Base-by-base conservation (phyloP, 2,329 filamentous ascomycete genomes). In the Tolypocladium sp. region DNA sequence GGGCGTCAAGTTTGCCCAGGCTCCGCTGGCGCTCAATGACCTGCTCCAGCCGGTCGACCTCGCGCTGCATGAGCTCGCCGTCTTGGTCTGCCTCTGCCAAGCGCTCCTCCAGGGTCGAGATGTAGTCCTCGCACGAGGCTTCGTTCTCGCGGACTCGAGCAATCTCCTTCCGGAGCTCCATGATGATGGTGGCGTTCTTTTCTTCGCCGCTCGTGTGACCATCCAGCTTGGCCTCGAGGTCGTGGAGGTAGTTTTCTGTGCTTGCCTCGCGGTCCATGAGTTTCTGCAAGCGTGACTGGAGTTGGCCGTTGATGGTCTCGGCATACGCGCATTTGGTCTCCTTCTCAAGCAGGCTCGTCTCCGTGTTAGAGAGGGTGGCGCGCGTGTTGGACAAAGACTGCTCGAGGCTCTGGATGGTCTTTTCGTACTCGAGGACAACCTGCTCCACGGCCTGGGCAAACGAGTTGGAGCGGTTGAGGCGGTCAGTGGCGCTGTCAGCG, bases 381-480 rank as follows among this genome's bases (percentile, higher is more conserved):
- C 94, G 85, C 1, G 94, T 97, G 68, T 86, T 94, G 0, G 92
- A 92, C 17, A 99, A 83, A 2, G 92, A 97, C 56, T 92, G 87
- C 73, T 99, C 94, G 20, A 99, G 82, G 57, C 85, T 89, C 71
- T 97, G 92, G 56, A 99, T 99, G 0, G 95, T 99, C 80, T 96
- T 97, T 73, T 99, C 95, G 70, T 99, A 99, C 74, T 99, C 94
- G 55, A 97, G 78, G 3, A 99, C 91, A 27, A 99, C 91, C 69
- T 96, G 90, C 69, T 99, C 94, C 25, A 99, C 93, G 35, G 93
- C 93, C 70, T 96, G 89, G 1, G 93, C 92, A 70, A 99, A 97
- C 0, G 91, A 95, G 71, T 95, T 96, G 22, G 95, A 99, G 46
- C 94, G 87, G 71, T 97, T 95, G 63, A 97, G 77, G 57, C 94